phyloP scores from a whole-genome alignment of 2,329 filamentous ascomycete species.

The Apiospora marii region DNA sequence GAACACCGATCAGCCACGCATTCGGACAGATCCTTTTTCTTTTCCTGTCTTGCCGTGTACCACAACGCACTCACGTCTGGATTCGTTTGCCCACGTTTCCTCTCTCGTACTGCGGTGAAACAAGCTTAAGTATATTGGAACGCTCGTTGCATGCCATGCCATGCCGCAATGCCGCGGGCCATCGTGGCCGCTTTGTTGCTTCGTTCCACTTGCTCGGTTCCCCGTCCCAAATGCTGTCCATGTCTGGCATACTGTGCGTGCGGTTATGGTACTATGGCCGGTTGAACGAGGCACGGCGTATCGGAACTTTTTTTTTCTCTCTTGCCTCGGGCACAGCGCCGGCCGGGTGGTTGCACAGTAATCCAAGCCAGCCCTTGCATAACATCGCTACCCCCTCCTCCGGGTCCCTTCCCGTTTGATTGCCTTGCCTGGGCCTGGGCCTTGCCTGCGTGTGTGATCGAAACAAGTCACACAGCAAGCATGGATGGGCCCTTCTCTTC shows the following conservation, averaged over 20 bases:
- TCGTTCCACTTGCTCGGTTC: neutral
- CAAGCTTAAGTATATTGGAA: constrained; percentile 5
- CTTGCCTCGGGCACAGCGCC: neutral
- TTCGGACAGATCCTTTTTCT: constrained; percentile 17
- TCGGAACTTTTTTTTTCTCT: neutral
- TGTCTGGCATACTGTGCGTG: too few relatives aligned
- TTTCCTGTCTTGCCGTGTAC: constrained; percentile 16
- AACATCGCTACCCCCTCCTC: neutral
- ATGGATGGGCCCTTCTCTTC: neutral
- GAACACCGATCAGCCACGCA: constrained; percentile 13
- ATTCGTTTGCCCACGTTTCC: constrained; percentile 10
- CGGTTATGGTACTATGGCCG: neutral
- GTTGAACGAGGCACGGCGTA: neutral
- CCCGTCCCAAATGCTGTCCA: too few relatives aligned
- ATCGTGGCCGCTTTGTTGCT: neutral
- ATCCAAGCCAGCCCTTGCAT: neutral
- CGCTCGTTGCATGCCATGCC: neutral
- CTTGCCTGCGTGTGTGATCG: neutral
- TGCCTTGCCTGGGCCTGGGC: neutral
- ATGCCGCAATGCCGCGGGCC: neutral
- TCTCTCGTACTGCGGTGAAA: constrained; percentile 5
- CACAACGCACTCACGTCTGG: neutral
- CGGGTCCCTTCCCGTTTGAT: neutral
- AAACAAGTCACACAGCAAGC: neutral
- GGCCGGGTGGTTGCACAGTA: neutral